These are phyloP conservation scores for Fusarium armeniacum DNA, from an alignment of 2,329 filamentous ascomycete genomes.

Conservation along the genomic window DNA sequence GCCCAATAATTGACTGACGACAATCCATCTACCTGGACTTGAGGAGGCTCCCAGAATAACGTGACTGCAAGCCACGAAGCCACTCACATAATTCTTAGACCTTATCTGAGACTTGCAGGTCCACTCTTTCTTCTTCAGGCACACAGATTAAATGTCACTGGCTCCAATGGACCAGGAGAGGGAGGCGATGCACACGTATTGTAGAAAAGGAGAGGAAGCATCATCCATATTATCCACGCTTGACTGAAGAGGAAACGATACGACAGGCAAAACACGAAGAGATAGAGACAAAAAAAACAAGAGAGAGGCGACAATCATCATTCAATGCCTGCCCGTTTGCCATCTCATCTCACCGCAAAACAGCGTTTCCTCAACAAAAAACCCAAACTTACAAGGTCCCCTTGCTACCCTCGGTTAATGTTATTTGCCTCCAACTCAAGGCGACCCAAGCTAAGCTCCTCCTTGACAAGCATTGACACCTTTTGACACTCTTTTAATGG, in stretches of 20 bases:
- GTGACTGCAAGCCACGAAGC: constrained; percentile 28
- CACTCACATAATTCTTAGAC: constrained; percentile 24
- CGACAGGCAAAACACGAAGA: not conserved
- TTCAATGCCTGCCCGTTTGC: not conserved
- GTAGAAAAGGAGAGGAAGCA: not conserved
- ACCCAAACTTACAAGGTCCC: constrained; percentile 24
- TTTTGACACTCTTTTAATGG: constrained; percentile 5
- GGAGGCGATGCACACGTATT: not conserved
- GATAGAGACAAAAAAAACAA: not conserved
- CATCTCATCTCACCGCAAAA: constrained; percentile 23
- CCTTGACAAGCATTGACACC: constrained; percentile 1
- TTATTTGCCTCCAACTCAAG: constrained; percentile 19
- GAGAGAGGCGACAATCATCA: not conserved
- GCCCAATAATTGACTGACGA: not conserved
- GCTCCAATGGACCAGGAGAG: not conserved
- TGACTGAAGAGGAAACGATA: not conserved
- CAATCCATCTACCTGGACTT: not conserved
- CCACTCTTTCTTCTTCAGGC: constrained; percentile 31
- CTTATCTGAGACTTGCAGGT: constrained; percentile 18
- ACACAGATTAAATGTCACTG: constrained; percentile 13
- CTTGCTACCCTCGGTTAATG: constrained; percentile 23
- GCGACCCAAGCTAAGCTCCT: constrained; percentile 20
- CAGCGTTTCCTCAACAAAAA: constrained; percentile 24
- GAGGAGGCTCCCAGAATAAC: constrained; percentile 28
- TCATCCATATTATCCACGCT: not conserved